Evolutionary conservation across 768 basidiomycete genomes (phyloP), one percentile per base, ranked within the genome.

Genomic region (Leccinum subtestaceum): DNA sequence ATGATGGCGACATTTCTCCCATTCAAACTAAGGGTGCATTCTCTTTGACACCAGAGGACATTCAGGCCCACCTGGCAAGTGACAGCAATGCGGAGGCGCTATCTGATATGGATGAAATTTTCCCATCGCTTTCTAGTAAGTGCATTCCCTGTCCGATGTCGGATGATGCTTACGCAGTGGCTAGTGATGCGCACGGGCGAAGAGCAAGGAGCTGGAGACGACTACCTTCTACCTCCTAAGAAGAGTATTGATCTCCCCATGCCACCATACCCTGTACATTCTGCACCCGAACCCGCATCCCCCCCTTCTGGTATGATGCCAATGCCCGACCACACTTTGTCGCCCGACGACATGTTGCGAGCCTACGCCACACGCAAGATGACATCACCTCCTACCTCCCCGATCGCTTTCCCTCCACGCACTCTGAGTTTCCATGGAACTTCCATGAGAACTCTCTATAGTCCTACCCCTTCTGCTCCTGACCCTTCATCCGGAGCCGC

Each of bases 281-380:
- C 72, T 51, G 61, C 60, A 3, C 56, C 70, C 49, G 58, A 57
- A 2, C 62, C 77, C 49, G 58, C 70, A 51, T 78, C 81, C 25
- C 81, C 57, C 43, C 58, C 76, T 48, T 53, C 57, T 50, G 60
- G 70, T 49, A 80, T 80, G 76, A 75, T 76, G 63, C 65, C 79
- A 2, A 64, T 76, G 66, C 76, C 79, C 25, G 77, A 72, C 2
- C 76, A 64, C 34, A 63, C 74, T 51, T 81, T 82, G 80, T 78
- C 80, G 1, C 89, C 89, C 3, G 90, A 92, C 67, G 89, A 83
- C 25, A 88, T 91, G 85, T 77, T 91, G 48, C 83, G 86, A 38
- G 87, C 86, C 1, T 91, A 89, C 60, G 88, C 88, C 5, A 81
- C 77, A 27, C 76, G 81, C 61, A 74, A 72, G 48, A 65, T 70